These are phyloP conservation scores for Coemansia sp. DNA, from an alignment of 192 early-diverging fungal species.

Conservation along the genomic window DNA sequence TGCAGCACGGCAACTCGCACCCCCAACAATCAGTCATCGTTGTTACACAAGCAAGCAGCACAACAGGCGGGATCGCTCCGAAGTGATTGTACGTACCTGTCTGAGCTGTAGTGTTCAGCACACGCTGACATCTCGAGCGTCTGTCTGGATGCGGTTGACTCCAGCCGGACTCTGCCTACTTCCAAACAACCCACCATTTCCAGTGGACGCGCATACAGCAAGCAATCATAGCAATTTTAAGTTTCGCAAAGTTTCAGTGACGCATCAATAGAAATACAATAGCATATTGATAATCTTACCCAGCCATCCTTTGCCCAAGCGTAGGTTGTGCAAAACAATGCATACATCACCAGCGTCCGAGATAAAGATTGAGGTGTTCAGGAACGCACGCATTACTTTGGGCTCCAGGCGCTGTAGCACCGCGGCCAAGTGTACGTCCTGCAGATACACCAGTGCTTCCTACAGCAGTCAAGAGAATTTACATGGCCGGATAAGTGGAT, in stretches of 20 bases:
- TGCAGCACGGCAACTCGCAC: background rate
- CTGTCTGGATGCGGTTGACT: conserved; percentile 9
- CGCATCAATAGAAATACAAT: too few relatives aligned
- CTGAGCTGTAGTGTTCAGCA: conserved; percentile 9
- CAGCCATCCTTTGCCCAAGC: conserved; percentile 28
- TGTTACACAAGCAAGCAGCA: too few relatives aligned
- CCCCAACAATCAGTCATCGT: background rate
- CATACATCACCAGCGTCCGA: conserved; percentile 9
- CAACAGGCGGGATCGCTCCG: too few relatives aligned
- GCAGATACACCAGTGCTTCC: conserved; percentile 26
- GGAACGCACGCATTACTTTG: conserved; percentile 2
- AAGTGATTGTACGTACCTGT: conserved; percentile 10
- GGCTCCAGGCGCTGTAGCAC: conserved; percentile 19
- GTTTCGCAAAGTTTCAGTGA: too few relatives aligned
- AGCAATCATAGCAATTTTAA: too few relatives aligned
- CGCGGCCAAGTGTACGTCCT: conserved; percentile 37
- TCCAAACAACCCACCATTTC: too few relatives aligned
- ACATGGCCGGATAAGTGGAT: background rate
- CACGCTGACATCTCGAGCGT: conserved; percentile 4
- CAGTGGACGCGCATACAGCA: too few relatives aligned
- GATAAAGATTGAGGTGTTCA: conserved; percentile 13
- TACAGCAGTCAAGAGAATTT: conserved; percentile 15
- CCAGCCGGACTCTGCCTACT: conserved; percentile 10
- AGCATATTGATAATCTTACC: conserved; percentile 10
- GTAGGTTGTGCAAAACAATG: conserved; percentile 17